Percentiles rank a stretch among this genome's conserved stretches.
Conservation (phyloP, 2,329 filamentous ascomycete species). For the Fusarium scirpi region DNA sequence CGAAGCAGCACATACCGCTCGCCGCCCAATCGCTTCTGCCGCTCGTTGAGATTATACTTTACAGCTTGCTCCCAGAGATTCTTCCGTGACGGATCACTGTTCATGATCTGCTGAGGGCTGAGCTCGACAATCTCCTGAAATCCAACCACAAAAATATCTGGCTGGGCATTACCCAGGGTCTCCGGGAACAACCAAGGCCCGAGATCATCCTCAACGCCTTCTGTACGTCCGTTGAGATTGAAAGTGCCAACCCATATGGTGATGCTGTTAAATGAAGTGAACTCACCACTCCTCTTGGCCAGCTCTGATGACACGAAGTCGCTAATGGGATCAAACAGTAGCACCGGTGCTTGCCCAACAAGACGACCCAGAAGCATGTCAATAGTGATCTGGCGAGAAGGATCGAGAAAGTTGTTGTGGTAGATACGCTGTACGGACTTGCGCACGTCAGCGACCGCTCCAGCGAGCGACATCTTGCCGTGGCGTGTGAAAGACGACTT, state of each 20-base stretch:
- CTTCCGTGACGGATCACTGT: slow-evolving; percentile 88
- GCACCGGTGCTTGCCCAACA: slow-evolving; percentile 84
- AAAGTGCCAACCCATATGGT: slow-evolving; percentile 90
- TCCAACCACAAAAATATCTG: slow-evolving; percentile 88
- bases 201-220: slow-evolving; percentile 82
- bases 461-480: slow-evolving; percentile 95
- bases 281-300: slow-evolving; percentile 74
- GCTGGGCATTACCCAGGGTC: slow-evolving; percentile 68
- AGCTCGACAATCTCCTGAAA: slow-evolving; percentile 99
- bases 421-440: slow-evolving; percentile 96
- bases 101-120: slow-evolving; percentile 98
- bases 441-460: slow-evolving; percentile 91
- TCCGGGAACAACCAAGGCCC: slow-evolving; percentile 86
- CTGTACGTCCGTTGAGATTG: slow-evolving; percentile 90
- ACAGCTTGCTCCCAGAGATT: slow-evolving; percentile 89
- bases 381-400: slow-evolving; percentile 91
- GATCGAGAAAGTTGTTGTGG: slow-evolving; percentile 98
- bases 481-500: slow-evolving; percentile 95
- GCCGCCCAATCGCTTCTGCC: slow-evolving; percentile 72
- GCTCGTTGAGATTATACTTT: slow-evolving; percentile 78
- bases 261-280: slow-evolving; percentile 78
- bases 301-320: slow-evolving; percentile 88
- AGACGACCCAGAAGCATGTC: slow-evolving; percentile 90
- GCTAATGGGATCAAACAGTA: slow-evolving; percentile 93
- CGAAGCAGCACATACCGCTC: slow-evolving; percentile 90